These are phyloP conservation scores for Kazachstania africana DNA, from an alignment of 805 yeast species.

Conservation along the genomic window DNA sequence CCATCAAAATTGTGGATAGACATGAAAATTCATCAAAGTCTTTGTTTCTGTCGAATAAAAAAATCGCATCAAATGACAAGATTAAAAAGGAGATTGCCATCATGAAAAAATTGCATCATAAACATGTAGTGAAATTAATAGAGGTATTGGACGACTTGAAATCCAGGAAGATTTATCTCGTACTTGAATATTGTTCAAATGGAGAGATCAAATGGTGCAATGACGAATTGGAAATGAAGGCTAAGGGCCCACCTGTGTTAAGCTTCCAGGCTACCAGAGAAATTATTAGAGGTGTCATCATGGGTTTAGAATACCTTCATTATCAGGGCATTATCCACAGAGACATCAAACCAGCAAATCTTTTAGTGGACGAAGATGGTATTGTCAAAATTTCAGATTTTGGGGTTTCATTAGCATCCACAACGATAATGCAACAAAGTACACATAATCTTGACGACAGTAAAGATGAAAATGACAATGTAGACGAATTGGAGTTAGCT, in stretches of 20 bases:
- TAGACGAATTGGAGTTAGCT: constrained; percentile 71
- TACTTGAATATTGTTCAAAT: constrained; percentile 77
- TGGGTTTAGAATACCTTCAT: constrained; percentile 87
- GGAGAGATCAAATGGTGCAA: constrained; percentile 83
- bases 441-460: constrained; percentile 73
- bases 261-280: constrained; percentile 54
- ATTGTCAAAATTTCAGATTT: constrained; percentile 87
- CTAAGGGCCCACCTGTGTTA: constrained; percentile 53
- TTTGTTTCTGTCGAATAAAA: constrained; percentile 6
- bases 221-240: constrained; percentile 25
- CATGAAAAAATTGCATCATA: constrained; percentile 86
- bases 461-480: constrained; percentile 4
- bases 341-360: constrained; percentile 91
- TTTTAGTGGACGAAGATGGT: constrained; percentile 58
- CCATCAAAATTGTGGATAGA: constrained; percentile 86
- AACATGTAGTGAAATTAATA: constrained; percentile 73
- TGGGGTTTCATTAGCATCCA: constrained; percentile 65
- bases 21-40: constrained; percentile 28
- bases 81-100: constrained; percentile 85
- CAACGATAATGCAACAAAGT: constrained; percentile 8
- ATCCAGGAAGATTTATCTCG: constrained; percentile 79
- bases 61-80: constrained; percentile 53
- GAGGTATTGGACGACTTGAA: constrained; percentile 84
- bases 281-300: constrained; percentile 70
- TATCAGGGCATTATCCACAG: constrained; percentile 87